A percentile compares a stretch with the other conserved stretches of the same genome.
Conservation (phyloP, 331 rosid genomes). For the Malus hybrid region DNA sequence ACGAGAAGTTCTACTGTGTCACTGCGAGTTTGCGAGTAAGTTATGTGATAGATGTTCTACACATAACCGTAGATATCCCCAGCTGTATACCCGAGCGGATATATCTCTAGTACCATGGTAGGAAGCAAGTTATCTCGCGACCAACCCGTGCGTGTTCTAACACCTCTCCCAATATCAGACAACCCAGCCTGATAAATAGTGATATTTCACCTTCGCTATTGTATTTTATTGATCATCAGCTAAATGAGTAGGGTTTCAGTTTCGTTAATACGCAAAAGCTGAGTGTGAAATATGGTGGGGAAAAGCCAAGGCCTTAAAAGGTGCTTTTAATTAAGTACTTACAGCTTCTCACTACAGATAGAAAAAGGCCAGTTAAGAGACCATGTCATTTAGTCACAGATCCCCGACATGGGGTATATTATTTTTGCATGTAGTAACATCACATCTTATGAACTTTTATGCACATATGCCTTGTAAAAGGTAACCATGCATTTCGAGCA, state of each 20-base stretch:
- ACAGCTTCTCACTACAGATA: slow-evolving; percentile 22
- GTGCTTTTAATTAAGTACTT: slow-evolving; percentile 17
- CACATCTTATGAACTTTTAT: neutral
- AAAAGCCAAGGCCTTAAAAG: slow-evolving; percentile 20
- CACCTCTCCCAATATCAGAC: slow-evolving; percentile 21
- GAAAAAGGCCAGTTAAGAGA: slow-evolving; percentile 20
- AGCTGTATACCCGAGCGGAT: too few species aligned
- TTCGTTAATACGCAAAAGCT: neutral
- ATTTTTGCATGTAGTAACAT: slow-evolving; percentile 31
- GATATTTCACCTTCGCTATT: neutral
- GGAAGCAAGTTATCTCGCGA: neutral
- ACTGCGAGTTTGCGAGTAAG: too few species aligned
- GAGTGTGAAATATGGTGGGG: neutral
- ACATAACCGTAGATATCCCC: too few species aligned
- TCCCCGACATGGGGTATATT: slow-evolving; percentile 45
- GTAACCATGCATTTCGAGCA: slow-evolving; percentile 32
- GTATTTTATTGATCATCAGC: neutral
- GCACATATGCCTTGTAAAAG: slow-evolving; percentile 23
- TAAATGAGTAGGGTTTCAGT: neutral
- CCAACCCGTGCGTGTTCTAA: slow-evolving; percentile 38
- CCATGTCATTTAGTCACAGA: slow-evolving; percentile 46
- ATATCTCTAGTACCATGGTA: neutral
- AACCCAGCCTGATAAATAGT: neutral
- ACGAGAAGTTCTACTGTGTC: too few species aligned
- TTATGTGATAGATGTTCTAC: neutral